Base-by-base conservation (phyloP, 164 flowering plant species). In the Vitis labrusca region DNA sequence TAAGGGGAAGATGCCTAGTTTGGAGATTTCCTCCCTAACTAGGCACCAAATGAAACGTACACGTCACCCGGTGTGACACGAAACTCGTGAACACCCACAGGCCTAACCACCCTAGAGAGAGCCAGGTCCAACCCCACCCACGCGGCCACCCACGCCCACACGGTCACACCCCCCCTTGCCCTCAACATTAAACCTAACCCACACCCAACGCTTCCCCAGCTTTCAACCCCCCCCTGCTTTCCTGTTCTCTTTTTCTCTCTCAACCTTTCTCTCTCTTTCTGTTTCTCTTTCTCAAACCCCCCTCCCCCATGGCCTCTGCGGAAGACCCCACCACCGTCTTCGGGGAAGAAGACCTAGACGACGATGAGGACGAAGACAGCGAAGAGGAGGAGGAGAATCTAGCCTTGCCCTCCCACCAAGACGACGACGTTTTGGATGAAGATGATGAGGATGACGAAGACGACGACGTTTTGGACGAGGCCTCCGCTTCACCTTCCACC, bases 401-500 rank as follows among this genome's bases (percentile, higher is more conserved):
- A 37, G 44, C 44, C 44, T 37, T 37, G 8, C 9, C 54, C 1
- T 53, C 54, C 30, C 44, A 30, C 37, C 76, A 71, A 14, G 80
- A 72, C 30, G 82, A 65, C 14, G 71, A 63, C 58, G 64, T 44
- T 62, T 17, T 17, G 27, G 71, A 48, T 29, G 71, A 72, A 51
- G 77, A 69, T 15, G 74, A 67, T 23, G 80, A 73, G 2, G 77
- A 77, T 48, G 76, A 78, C 19, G 79, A 77, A 48, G 68, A 70
- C n/a, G 84, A 80, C 3, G 81, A 76, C 30, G 83, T 71, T 11
- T 80, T 73, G 7, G 76, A 64, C 16, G 70, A 70, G 51, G 73
- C 74, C 48, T 73, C 74, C 50, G 68, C 76, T 37, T 76, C 89
- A 64, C 79, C 85, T 29, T 61, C 81, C 23, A 53, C 77, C 19